phyloP scores from a whole-genome alignment of 2,329 filamentous ascomycete genomes.

The Cylindrodendrum hubeiense region DNA sequence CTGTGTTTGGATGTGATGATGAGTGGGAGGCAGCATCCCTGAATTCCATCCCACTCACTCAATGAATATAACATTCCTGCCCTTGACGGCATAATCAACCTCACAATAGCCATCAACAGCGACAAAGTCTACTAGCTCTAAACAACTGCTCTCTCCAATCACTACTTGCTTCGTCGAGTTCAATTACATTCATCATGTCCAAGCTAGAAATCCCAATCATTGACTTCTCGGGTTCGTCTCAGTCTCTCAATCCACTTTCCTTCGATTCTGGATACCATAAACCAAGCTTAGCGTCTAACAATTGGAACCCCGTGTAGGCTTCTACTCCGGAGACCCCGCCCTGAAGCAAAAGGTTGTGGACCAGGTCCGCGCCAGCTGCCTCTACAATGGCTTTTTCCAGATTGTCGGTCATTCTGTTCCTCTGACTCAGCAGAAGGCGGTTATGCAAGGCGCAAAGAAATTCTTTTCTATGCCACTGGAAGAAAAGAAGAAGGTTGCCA shows the following conservation, averaged over 20 bases:
- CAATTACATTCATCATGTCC: conserved; percentile 17
- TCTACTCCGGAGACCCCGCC: conserved; percentile 35
- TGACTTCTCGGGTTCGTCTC: conserved; percentile 45
- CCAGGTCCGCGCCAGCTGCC: conserved; percentile 56
- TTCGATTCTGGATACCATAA: background rate
- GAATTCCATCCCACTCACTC: conserved; percentile 15
- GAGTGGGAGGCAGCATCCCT: background rate
- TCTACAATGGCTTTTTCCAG: conserved; percentile 66
- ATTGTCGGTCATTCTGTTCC: conserved; percentile 62
- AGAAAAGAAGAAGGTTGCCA: conserved; percentile 58
- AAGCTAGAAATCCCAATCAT: conserved; percentile 44
- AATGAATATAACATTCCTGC: conserved; percentile 15
- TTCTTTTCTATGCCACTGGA: conserved; percentile 63
- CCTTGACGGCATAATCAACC: conserved; percentile 17
- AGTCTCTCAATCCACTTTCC: background rate
- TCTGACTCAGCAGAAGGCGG: conserved; percentile 51
- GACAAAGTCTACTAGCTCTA: no score
- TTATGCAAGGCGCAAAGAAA: conserved; percentile 55
- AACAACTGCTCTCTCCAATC: background rate
- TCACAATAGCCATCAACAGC: background rate
- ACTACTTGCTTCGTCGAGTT: background rate
- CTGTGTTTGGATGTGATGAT: background rate
- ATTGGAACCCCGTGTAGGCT: conserved; percentile 21
- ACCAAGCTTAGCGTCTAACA: background rate
- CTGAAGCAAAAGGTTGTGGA: conserved; percentile 42